Conservation (phyloP, 805 yeast species). For the Zygosaccharomyces pseudorouxii region DNA sequence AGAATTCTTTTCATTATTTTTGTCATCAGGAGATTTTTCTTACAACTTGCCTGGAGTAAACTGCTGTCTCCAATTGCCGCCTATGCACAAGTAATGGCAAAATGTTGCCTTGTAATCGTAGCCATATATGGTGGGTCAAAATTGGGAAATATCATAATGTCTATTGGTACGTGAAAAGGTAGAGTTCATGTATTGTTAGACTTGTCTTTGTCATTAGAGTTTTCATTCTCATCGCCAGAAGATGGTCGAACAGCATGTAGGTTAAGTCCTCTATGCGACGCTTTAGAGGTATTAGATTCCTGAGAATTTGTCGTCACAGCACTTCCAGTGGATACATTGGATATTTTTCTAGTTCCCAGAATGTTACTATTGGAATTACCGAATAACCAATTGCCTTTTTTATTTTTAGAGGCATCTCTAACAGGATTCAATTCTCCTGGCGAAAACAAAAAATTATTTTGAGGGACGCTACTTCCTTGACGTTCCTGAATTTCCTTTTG, state of each 20-base stretch:
- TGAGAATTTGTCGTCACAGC: slow-evolving; percentile 14
- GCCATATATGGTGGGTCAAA: slow-evolving; percentile 14
- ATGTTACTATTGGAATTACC: slow-evolving; percentile 6
- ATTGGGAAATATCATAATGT: slow-evolving; percentile 11
- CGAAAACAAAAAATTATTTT: neutral
- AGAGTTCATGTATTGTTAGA: neutral
- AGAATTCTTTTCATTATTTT: neutral
- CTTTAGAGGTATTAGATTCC: slow-evolving; percentile 11
- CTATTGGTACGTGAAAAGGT: neutral
- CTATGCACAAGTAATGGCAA: slow-evolving; percentile 1
- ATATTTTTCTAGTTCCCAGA: slow-evolving; percentile 16
- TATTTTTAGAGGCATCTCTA: slow-evolving; percentile 9
- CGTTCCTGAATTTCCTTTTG: slow-evolving; percentile 14
- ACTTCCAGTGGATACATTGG: slow-evolving; percentile 13
- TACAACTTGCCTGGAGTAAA: neutral
- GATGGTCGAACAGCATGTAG: slow-evolving; percentile 15
- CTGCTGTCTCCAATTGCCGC: neutral
- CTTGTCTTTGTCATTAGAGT: neutral
- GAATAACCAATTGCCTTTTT: slow-evolving; percentile 14
- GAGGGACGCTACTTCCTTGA: neutral
- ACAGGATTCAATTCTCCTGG: slow-evolving; percentile 2
- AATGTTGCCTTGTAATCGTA: slow-evolving; percentile 11
- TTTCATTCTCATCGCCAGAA: neutral
- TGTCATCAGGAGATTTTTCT: neutral
- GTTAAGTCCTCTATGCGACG: slow-evolving; percentile 23